A percentile compares a stretch with the other conserved stretches of the same genome.
Conservation (phyloP, 768 basidiomycete genomes). For the Pluteus cervinus region DNA sequence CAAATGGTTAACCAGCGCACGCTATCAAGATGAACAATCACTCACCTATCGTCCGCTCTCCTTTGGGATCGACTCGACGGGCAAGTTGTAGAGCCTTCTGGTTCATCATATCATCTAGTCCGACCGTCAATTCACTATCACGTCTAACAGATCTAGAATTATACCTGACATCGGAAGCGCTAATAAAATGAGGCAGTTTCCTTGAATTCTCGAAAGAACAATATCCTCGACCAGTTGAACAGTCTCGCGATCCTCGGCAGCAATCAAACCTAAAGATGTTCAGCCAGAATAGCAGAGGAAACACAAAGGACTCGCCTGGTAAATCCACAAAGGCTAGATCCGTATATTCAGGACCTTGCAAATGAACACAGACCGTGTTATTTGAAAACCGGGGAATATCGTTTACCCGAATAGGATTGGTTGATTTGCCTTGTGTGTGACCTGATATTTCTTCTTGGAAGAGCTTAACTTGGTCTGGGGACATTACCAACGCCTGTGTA, state of each 20-base stretch:
- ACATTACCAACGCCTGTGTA: conserved; percentile 40
- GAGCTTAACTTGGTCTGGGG: conserved; percentile 16
- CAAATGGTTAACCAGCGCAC: no score
- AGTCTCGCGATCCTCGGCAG: conserved; percentile 31
- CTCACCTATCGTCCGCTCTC: conserved; percentile 46
- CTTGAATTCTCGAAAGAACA: conserved; percentile 41
- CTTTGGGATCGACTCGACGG: conserved; percentile 35
- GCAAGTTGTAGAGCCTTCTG: conserved; percentile 49
- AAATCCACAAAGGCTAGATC: conserved; percentile 50
- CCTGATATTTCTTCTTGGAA: conserved; percentile 12
- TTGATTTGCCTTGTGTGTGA: conserved; percentile 18
- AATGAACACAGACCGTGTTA: conserved; percentile 42
- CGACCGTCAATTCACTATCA: conserved; percentile 27
- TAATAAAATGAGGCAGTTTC: conserved; percentile 51
- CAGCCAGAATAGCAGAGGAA: no score
- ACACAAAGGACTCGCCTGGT: conserved; percentile 34
- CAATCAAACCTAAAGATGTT: no score
- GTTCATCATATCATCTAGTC: conserved; percentile 52
- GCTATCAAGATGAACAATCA: neutral
- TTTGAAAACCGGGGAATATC: conserved; percentile 32
- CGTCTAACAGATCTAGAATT: no score
- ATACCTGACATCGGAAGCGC: no score
- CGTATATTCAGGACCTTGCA: conserved; percentile 36
- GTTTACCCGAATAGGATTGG: conserved; percentile 5
- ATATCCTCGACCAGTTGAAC: conserved; percentile 42